Evolutionary conservation across 768 basidiomycete species (phyloP).

Genomic region (Termitomyces sp.): DNA sequence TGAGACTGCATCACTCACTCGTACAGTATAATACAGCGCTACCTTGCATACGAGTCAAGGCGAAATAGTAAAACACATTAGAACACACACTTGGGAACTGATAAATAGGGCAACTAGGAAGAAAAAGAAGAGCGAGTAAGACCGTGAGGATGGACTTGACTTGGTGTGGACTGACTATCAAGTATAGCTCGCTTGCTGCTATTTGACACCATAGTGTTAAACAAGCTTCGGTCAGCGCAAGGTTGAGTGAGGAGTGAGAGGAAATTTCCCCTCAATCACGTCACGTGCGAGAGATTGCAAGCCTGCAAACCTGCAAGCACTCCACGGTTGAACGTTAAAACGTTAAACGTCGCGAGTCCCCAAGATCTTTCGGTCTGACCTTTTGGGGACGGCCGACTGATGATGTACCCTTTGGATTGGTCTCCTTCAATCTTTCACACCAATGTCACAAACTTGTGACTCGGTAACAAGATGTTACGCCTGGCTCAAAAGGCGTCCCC

Average conservation of each 20-base stretch:
- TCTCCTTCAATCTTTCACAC: too few species aligned
- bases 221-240: background rate
- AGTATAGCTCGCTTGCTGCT: constrained; percentile 15
- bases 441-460: too few species aligned
- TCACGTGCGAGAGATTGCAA: background rate
- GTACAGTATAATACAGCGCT: constrained; percentile 71
- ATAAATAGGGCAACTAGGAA: constrained; percentile 43
- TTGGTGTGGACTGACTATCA: constrained; percentile 10
- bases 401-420: too few species aligned
- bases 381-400: too few species aligned
- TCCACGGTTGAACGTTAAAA: too few species aligned
- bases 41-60: constrained; percentile 43
- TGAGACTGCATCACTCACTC: constrained; percentile 34
- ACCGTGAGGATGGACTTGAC: background rate
- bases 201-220: constrained; percentile 9
- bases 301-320: too few species aligned
- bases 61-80: constrained; percentile 3
- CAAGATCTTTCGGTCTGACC: too few species aligned
- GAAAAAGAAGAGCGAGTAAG: constrained; percentile 1
- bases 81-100: constrained; percentile 41
- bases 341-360: too few species aligned
- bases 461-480: too few species aligned
- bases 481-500: too few species aligned
- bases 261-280: background rate
- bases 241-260: background rate